Conservation (phyloP, 2,329 filamentous ascomycete genomes). For the Gnomoniopsis smithogilvyi region DNA sequence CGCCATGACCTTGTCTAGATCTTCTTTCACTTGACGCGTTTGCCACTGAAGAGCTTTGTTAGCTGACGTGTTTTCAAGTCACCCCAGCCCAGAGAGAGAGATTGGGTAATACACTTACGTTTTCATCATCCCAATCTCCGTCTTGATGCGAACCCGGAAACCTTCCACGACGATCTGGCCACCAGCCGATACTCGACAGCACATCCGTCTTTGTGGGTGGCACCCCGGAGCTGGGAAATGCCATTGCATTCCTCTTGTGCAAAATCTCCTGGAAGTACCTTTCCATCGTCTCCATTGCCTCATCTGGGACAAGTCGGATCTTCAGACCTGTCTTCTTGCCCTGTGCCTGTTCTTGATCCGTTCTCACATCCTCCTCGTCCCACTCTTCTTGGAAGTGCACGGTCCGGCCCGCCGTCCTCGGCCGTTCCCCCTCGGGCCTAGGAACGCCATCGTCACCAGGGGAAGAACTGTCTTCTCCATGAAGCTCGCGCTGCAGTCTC, state of each 20-base stretch:
- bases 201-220: slow-evolving; percentile 11
- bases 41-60: not conserved
- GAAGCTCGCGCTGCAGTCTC: not conserved
- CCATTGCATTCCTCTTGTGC: slow-evolving; percentile 5
- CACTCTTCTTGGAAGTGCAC: slow-evolving; percentile 4
- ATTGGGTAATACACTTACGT: not conserved
- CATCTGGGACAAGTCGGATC: slow-evolving; percentile 3
- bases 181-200: slow-evolving; percentile 3
- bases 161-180: slow-evolving; percentile 3
- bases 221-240: not conserved
- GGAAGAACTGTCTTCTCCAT: not conserved
- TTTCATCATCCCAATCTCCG: slow-evolving; percentile 12
- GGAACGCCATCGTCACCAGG: not conserved
- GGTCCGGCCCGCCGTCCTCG: not conserved
- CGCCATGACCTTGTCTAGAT: slow-evolving; percentile 7
- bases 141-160: not conserved
- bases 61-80: not conserved
- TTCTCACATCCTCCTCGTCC: not conserved
- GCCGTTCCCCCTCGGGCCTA: not conserved
- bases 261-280: slow-evolving; percentile 10
- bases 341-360: not conserved
- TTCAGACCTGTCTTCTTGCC: not conserved
- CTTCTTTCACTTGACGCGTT: slow-evolving; percentile 11
- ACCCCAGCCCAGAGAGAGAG: not conserved
- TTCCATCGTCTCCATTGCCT: slow-evolving; percentile 9